A percentile compares a stretch with the other conserved stretches of the same genome.
Conservation (phyloP, 805 yeast species). For the Cyberlindnera amylophila region DNA sequence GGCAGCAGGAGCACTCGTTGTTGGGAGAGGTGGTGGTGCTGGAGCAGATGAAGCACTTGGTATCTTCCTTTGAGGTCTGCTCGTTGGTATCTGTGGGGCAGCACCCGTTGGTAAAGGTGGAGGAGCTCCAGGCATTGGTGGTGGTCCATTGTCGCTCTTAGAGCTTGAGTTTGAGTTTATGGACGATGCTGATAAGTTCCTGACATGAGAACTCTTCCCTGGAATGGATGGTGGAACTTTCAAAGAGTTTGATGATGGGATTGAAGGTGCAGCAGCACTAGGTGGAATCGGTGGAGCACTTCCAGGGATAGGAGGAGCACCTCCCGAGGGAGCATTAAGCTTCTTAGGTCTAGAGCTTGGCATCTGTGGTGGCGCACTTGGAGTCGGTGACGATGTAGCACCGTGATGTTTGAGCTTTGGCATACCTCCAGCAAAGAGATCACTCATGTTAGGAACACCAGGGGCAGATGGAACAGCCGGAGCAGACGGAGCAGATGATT, state of each 20-base stretch:
- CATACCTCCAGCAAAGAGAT: slow-evolving; percentile 25
- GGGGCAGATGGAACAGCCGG: slow-evolving; percentile 22
- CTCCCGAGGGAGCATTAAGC: too few species aligned
- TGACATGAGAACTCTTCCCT: slow-evolving; percentile 17
- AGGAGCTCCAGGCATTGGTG: slow-evolving; percentile 19
- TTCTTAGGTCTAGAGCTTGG: too few species aligned
- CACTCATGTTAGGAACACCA: slow-evolving; percentile 22
- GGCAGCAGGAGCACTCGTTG: slow-evolving; percentile 19
- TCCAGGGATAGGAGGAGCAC: too few species aligned
- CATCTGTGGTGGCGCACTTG: too few species aligned
- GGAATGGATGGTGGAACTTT: slow-evolving; percentile 18
- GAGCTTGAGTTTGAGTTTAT: slow-evolving; percentile 9
- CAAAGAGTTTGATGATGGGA: slow-evolving; percentile 16
- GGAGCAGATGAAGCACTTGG: slow-evolving; percentile 11
- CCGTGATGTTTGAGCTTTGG: slow-evolving; percentile 24
- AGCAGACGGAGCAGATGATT: slow-evolving; percentile 14
- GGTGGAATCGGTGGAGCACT: too few species aligned
- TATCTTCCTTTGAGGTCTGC: slow-evolving; percentile 20
- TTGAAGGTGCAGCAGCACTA: slow-evolving; percentile 1
- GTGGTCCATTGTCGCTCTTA: slow-evolving; percentile 4
- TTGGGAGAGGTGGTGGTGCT: slow-evolving; percentile 13
- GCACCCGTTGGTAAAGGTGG: slow-evolving; percentile 26
- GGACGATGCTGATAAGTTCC: slow-evolving; percentile 17
- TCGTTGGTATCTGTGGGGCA: slow-evolving; percentile 29
- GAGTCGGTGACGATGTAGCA: neutral